phyloP scores from a whole-genome alignment of 176 grass and related monocot species.

The Elymus sibiricus region DNA sequence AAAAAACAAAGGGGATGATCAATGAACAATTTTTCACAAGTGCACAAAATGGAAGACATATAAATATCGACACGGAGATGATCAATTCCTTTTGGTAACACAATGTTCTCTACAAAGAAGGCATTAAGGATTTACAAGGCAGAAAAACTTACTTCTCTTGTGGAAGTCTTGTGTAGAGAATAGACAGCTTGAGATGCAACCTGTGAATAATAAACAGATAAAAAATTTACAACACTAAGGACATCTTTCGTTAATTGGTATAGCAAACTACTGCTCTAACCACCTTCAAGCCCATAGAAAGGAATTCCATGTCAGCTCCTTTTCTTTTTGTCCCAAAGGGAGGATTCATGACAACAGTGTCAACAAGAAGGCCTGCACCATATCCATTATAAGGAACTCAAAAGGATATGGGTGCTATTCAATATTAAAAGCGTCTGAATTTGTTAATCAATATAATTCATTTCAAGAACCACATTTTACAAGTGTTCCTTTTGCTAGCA shows the following conservation, averaged over 20 bases:
- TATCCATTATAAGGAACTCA: not conserved
- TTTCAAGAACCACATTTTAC: not conserved
- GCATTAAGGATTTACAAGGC: not conserved
- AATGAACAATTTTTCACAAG: not conserved
- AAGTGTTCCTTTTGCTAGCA: not conserved
- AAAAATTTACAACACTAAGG: not conserved
- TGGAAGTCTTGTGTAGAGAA: slow-evolving; percentile 93
- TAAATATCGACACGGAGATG: not conserved
- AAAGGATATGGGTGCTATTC: not conserved
- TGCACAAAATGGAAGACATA: not conserved
- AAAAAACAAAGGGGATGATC: not conserved
- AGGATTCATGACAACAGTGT: slow-evolving; percentile 97
- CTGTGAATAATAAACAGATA: slow-evolving; percentile 41
- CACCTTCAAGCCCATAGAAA: slow-evolving; percentile 83
- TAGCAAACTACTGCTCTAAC: slow-evolving; percentile 28
- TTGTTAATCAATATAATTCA: not conserved
- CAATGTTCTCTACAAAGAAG: not conserved
- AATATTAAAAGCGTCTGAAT: slow-evolving; percentile 3
- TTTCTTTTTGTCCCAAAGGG: slow-evolving; percentile 86
- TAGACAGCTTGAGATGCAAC: slow-evolving; percentile 76
- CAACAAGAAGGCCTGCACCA: slow-evolving; percentile 53
- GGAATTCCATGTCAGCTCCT: slow-evolving; percentile 88
- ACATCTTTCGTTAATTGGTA: not conserved
- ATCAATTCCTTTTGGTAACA: not conserved
- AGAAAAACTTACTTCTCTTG: slow-evolving; percentile 74